A percentile compares a stretch with the other conserved stretches of the same genome.
phyloP scores from a whole-genome alignment of 345 rosid genomes.

The Pistacia atlantica region DNA sequence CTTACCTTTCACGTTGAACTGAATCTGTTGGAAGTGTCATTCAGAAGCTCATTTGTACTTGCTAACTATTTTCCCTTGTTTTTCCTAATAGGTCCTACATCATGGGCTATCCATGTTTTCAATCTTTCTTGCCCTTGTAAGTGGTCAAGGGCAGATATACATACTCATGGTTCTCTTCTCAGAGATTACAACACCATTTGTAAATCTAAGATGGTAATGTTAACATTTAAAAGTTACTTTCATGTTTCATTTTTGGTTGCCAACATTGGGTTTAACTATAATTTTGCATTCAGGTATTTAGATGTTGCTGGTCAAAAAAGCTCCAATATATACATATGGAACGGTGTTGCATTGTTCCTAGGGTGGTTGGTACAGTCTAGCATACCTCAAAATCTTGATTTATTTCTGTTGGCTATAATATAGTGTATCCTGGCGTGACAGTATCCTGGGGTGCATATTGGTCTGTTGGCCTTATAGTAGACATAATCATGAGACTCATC shows the following conservation, averaged over 20 bases:
- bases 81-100: slow-evolving; percentile 58
- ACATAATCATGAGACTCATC: not conserved
- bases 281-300: slow-evolving; percentile 58
- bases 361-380: slow-evolving; percentile 80
- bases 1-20: slow-evolving; percentile 1
- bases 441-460: not conserved
- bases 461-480: not conserved
- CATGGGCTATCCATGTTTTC: slow-evolving; percentile 79
- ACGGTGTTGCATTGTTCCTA: slow-evolving; percentile 72
- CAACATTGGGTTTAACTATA: not conserved
- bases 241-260: slow-evolving; percentile 2
- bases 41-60: not conserved
- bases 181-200: slow-evolving; percentile 77
- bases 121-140: slow-evolving; percentile 59
- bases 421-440: not conserved
- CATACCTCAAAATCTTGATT: slow-evolving; percentile 19
- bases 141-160: slow-evolving; percentile 77
- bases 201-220: slow-evolving; percentile 80
- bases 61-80: slow-evolving; percentile 1
- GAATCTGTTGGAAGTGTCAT: not conserved
- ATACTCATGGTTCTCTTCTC: slow-evolving; percentile 83
- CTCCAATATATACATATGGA: slow-evolving; percentile 55
- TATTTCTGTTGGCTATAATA: slow-evolving; percentile 11
- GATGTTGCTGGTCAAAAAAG: slow-evolving; percentile 72
- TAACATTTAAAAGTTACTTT: slow-evolving; percentile 1